Conservation (phyloP, 225 moss, liverwort and hornwort genomes). For the Ulota crispa region DNA sequence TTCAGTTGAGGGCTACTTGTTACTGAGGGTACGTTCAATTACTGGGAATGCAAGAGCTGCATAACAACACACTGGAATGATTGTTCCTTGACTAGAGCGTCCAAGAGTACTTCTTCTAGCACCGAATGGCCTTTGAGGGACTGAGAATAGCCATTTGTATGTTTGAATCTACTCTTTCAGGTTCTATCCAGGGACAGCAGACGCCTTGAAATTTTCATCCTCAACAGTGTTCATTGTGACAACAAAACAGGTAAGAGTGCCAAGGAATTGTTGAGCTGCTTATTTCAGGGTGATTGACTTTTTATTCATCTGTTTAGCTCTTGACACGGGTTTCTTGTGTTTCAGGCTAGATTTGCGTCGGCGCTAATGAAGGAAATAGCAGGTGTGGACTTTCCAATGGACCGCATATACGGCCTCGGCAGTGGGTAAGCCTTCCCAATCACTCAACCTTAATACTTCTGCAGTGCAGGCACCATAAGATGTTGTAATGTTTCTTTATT, state of each 20-base stretch:
- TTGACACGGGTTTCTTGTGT: neutral
- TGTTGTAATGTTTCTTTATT: neutral
- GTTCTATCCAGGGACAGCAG: slow-evolving; percentile 89
- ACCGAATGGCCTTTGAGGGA: neutral
- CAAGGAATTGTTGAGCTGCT: neutral
- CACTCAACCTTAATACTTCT: neutral
- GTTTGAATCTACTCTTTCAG: slow-evolving; percentile 33
- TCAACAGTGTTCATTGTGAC: slow-evolving; percentile 89
- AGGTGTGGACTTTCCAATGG: slow-evolving; percentile 71
- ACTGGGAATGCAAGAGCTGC: neutral
- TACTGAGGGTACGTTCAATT: neutral
- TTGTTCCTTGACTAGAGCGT: slow-evolving; percentile 5
- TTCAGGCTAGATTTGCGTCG: slow-evolving; percentile 80
- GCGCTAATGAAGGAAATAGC: slow-evolving; percentile 87
- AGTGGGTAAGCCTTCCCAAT: slow-evolving; percentile 63
- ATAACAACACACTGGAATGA: neutral
- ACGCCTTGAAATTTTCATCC: slow-evolving; percentile 71
- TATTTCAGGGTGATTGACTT: neutral
- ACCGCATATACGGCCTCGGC: slow-evolving; percentile 90
- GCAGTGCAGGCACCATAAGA: neutral
- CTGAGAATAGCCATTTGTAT: neutral
- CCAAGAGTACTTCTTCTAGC: neutral
- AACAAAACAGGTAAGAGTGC: slow-evolving; percentile 71
- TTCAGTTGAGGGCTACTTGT: neutral
- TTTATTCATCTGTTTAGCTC: neutral